phyloP scores from a whole-genome alignment of 176 grass and related monocot genomes.

The Avena insularis region DNA sequence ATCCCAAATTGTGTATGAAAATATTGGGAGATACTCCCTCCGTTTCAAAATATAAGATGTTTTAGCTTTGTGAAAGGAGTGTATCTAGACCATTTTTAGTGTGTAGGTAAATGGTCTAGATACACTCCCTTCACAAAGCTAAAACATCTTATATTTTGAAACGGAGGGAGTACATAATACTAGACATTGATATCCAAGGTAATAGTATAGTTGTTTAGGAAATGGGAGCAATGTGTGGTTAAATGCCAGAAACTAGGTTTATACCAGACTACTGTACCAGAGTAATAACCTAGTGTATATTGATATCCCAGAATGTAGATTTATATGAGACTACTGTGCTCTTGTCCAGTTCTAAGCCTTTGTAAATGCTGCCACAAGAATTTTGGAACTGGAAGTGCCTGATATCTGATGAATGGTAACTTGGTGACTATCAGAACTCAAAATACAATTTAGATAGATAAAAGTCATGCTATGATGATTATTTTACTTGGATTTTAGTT shows the following conservation, averaged over 20 bases:
- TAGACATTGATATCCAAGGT: slow-evolving; percentile 6
- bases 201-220: slow-evolving; percentile 26
- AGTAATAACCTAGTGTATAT: neutral
- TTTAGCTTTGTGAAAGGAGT: too few relatives aligned
- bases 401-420: slow-evolving; percentile 11
- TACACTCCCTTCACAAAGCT: too few relatives aligned
- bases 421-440: neutral
- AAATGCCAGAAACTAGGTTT: neutral
- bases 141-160: too few relatives aligned
- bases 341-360: neutral
- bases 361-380: slow-evolving; percentile 22
- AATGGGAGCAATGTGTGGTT: slow-evolving; percentile 1
- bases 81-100: too few relatives aligned
- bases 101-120: too few relatives aligned
- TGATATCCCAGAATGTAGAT: neutral
- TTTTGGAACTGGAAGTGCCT: neutral
- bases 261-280: neutral
- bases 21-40: neutral
- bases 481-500: slow-evolving; percentile 11
- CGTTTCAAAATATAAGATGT: too few relatives aligned
- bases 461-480: neutral
- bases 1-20: neutral
- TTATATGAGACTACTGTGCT: neutral
- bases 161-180: neutral
- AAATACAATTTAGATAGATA: neutral